A percentile compares a stretch with the other conserved stretches of the same genome.
Evolutionary conservation across 1,139 yeast species (phyloP).

Genomic region (Magnusiomyces paraingens): DNA sequence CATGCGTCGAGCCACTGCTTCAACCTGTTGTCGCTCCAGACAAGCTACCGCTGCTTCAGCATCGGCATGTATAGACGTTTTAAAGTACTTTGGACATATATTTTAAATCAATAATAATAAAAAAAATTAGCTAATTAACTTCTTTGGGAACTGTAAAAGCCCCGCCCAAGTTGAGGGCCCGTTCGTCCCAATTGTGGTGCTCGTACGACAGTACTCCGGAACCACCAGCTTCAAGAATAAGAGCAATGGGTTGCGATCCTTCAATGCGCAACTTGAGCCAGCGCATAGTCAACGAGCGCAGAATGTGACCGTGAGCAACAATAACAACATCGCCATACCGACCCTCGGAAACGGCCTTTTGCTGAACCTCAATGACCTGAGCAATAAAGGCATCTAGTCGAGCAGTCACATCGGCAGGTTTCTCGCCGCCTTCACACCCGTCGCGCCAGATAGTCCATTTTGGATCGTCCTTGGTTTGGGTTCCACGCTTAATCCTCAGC

Average conservation of each 20-base stretch:
- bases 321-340: conserved; percentile 66
- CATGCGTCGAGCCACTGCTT: no score
- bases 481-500: conserved; percentile 52
- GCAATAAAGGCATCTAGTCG: conserved; percentile 64
- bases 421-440: conserved; percentile 91
- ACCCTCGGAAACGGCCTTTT: conserved; percentile 47
- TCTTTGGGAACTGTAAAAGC: conserved; percentile 62
- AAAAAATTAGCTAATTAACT: background rate
- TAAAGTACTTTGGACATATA: no score
- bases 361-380: conserved; percentile 57
- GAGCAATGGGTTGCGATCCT: conserved; percentile 56
- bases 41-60: no score
- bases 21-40: no score
- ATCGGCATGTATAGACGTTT: no score
- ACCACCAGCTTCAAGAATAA: conserved; percentile 90
- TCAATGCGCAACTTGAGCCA: conserved; percentile 61
- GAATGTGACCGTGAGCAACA: conserved; percentile 89
- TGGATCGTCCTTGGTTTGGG: conserved; percentile 14
- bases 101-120: no score
- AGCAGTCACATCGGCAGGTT: conserved; percentile 52
- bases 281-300: conserved; percentile 81
- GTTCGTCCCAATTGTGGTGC: conserved; percentile 77
- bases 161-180: conserved; percentile 64
- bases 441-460: conserved; percentile 88
- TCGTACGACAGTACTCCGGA: conserved; percentile 88